Evolutionary conservation across 192 early-diverging fungal genomes (phyloP), one percentile per base, ranked within the genome.

Genomic region (Dissophora ornata): DNA sequence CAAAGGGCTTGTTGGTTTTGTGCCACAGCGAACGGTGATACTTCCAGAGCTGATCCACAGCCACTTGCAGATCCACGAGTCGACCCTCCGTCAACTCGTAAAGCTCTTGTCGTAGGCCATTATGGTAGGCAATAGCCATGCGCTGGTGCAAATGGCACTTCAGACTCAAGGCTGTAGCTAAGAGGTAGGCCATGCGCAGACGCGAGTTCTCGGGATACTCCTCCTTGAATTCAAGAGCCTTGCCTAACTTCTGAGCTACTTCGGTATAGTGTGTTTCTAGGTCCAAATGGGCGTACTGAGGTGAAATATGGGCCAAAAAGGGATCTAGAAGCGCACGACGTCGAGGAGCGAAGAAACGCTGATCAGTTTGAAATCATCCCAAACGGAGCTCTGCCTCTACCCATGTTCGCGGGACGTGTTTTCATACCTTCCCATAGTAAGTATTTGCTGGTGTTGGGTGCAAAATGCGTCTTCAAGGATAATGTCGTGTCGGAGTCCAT

Each of bases 21-120:
- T 89, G 84, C 94, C 94, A 96, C 55, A 92, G 64, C 6, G 85
- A 81, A 8, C 94, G 85, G 67, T 96, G 94, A 78, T 89, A 93
- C 44, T 87, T 81, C 93, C 93, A 94, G 26, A 95, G 85, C 45
- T 83, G 84, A 33, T 93, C 86, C 18, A 88, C 86, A 2, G 88
- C 85, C 32, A 89, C 84, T 28, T 85, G 82, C 13, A 95, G 77
- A 24, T 82, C 81, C 8, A 73, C 77, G 30, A 90, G 46, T 5
- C 88, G 80, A 1, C 88, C 87, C 47, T 85, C 81, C 8, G 83
- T 81, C 4, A 91, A 69, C 28, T 88, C 85, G 8, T 84, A 77
- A 11, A 91, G 66, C 0, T 86, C 84, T 2, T 81, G 82, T 15
- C 84, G 84, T 26, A 85, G 71, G 2, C 81, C 84, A 2, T 75